phyloP scores from a whole-genome alignment of 169 alveolate species.

The Haemoproteus tartakovskyi region DNA sequence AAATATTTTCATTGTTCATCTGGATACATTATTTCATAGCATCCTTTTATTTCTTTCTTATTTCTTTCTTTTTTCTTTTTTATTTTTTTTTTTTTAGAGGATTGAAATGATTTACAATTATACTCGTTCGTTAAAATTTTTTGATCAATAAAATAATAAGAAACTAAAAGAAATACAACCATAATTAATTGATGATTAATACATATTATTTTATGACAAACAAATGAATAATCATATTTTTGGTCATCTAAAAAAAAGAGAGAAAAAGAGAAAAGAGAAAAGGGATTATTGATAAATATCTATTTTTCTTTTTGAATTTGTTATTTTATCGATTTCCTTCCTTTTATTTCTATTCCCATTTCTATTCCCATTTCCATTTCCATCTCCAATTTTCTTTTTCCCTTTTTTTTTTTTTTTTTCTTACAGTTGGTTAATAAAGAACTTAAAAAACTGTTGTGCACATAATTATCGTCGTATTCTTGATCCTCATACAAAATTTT shows the following conservation, averaged over 20 bases:
- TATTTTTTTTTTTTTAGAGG: too few relatives aligned
- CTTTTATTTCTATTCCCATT: not conserved
- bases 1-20: too few relatives aligned
- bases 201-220: conserved; percentile 36
- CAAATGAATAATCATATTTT: conserved; percentile 51
- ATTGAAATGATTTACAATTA: too few relatives aligned
- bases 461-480: conserved; percentile 56
- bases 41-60: not conserved
- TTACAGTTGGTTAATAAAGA: conserved; percentile 48
- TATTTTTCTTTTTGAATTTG: not conserved
- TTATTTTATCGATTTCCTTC: not conserved
- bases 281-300: too few relatives aligned
- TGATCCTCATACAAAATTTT: conserved; percentile 60
- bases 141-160: conserved; percentile 43
- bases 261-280: not conserved
- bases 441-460: conserved; percentile 42
- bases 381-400: too few relatives aligned
- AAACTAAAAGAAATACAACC: conserved; percentile 25
- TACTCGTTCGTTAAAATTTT: conserved; percentile 26
- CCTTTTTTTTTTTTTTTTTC: too few relatives aligned
- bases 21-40: too few relatives aligned
- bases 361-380: not conserved
- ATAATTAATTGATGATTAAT: conserved; percentile 46
- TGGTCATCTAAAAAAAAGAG: conserved; percentile 13
- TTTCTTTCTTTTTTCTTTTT: not conserved